phyloP scores from a whole-genome alignment of 345 rosid genomes.

The Populus deltoides region DNA sequence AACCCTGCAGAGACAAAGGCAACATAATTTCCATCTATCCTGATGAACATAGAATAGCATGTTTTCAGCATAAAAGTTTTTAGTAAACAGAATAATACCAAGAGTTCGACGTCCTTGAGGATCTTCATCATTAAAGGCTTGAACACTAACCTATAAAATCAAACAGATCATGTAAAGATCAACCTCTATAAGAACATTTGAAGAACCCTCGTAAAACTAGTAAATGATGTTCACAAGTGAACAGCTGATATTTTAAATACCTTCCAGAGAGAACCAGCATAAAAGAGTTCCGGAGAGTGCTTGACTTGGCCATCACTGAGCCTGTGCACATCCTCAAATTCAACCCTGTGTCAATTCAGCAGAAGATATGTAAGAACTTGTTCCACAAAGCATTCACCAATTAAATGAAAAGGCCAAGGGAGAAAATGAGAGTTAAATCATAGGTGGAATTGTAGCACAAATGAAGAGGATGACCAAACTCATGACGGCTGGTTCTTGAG shows the following conservation, averaged over 20 bases:
- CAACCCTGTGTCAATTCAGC: slow-evolving; percentile 48
- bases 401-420: neutral
- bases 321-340: slow-evolving; percentile 86
- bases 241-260: slow-evolving; percentile 34
- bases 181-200: slow-evolving; percentile 6
- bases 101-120: slow-evolving; percentile 95
- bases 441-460: neutral
- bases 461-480: neutral
- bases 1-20: slow-evolving; percentile 50
- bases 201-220: neutral
- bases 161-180: slow-evolving; percentile 16
- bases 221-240: neutral
- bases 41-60: neutral
- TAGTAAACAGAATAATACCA: slow-evolving; percentile 42
- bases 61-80: neutral
- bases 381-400: neutral
- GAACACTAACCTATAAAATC: slow-evolving; percentile 73
- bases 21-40: slow-evolving; percentile 12
- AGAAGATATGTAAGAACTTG: neutral
- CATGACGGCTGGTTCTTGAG: neutral
- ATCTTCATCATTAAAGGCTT: slow-evolving; percentile 93
- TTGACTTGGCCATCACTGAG: slow-evolving; percentile 93
- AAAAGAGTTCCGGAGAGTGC: slow-evolving; percentile 88
- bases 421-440: neutral
- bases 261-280: slow-evolving; percentile 99